phyloP scores from a whole-genome alignment of 2,329 filamentous ascomycete species.

The Didymellaceae sp. region DNA sequence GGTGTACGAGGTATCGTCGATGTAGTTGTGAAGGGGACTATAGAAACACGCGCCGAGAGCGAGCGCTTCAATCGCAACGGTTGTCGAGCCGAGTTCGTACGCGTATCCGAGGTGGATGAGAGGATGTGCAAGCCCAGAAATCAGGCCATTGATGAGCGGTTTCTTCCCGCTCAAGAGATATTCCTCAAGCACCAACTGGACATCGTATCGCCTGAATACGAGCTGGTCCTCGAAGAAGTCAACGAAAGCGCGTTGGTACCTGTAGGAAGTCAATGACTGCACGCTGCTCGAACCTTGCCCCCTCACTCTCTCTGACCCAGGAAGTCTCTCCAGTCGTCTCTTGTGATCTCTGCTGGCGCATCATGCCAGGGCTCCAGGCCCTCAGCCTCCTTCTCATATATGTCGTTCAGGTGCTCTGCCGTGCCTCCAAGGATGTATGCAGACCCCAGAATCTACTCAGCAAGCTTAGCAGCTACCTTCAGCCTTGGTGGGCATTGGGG shows the following conservation, averaged over 20 bases:
- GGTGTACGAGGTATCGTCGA: slow-evolving; percentile 77
- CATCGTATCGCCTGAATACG: slow-evolving; percentile 78
- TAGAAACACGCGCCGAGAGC: slow-evolving; percentile 69
- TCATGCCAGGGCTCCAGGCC: slow-evolving; percentile 80
- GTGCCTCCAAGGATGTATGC: slow-evolving; percentile 84
- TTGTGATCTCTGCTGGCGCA: slow-evolving; percentile 82
- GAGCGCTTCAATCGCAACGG: slow-evolving; percentile 87
- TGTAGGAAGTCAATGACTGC: slow-evolving; percentile 36
- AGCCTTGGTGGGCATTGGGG: slow-evolving; percentile 23
- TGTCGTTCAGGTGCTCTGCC: slow-evolving; percentile 72
- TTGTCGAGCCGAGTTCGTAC: slow-evolving; percentile 83
- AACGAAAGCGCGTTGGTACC: slow-evolving; percentile 87
- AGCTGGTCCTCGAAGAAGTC: slow-evolving; percentile 96
- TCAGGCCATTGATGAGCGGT: slow-evolving; percentile 80
- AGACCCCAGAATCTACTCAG: slow-evolving; percentile 71
- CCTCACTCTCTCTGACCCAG: slow-evolving; percentile 73
- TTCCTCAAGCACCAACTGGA: slow-evolving; percentile 76
- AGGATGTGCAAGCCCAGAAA: slow-evolving; percentile 83
- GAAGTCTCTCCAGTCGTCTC: slow-evolving; percentile 85
- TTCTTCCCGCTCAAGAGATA: slow-evolving; percentile 77
- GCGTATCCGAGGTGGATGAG: slow-evolving; percentile 97
- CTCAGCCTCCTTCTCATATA: slow-evolving; percentile 80
- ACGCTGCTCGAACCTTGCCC: not conserved
- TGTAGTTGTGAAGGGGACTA: slow-evolving; percentile 62
- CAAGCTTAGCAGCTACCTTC: slow-evolving; percentile 40